phyloP scores from a whole-genome alignment of 2,329 filamentous ascomycete genomes.

The Colletotrichum acutatum region DNA sequence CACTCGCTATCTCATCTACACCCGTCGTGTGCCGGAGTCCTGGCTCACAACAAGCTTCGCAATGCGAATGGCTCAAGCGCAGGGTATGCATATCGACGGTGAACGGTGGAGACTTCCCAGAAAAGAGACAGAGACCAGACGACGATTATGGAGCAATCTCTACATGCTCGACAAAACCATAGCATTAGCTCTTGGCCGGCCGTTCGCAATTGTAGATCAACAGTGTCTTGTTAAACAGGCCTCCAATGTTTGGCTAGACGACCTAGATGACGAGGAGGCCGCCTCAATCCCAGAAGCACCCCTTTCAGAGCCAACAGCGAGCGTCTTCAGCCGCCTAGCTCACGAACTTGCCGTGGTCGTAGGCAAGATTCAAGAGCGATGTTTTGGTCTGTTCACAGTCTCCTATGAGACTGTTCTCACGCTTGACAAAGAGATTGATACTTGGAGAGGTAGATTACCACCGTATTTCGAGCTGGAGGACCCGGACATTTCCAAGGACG shows the following conservation, averaged over 20 bases:
- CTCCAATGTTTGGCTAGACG: conserved; percentile 52
- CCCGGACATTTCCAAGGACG: conserved; percentile 46
- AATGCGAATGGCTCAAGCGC: conserved; percentile 54
- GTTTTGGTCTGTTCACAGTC: conserved; percentile 48
- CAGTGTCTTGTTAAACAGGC: conserved; percentile 50
- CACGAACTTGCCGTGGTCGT: conserved; percentile 48
- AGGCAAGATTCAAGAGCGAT: conserved; percentile 52
- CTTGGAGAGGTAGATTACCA: conserved; percentile 47
- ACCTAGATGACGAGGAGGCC: conserved; percentile 45
- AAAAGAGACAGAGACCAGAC: conserved; percentile 49
- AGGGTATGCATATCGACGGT: conserved; percentile 56
- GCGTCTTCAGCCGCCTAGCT: conserved; percentile 45
- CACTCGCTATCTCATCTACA: conserved; percentile 51
- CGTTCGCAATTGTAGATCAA: conserved; percentile 50
- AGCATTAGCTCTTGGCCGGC: conserved; percentile 51
- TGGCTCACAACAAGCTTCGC: conserved; percentile 55
- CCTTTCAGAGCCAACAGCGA: conserved; percentile 46
- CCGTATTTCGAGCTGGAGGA: conserved; percentile 47
- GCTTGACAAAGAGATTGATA: conserved; percentile 46
- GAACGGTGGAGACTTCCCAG: conserved; percentile 49
- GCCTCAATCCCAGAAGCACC: conserved; percentile 37
- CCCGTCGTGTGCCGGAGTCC: conserved; percentile 49
- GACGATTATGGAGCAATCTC: conserved; percentile 52
- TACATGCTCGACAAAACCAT: conserved; percentile 53
- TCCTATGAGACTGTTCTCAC: conserved; percentile 51